phyloP scores from a whole-genome alignment of 345 rosid genomes.

The Erodium maritimum region DNA sequence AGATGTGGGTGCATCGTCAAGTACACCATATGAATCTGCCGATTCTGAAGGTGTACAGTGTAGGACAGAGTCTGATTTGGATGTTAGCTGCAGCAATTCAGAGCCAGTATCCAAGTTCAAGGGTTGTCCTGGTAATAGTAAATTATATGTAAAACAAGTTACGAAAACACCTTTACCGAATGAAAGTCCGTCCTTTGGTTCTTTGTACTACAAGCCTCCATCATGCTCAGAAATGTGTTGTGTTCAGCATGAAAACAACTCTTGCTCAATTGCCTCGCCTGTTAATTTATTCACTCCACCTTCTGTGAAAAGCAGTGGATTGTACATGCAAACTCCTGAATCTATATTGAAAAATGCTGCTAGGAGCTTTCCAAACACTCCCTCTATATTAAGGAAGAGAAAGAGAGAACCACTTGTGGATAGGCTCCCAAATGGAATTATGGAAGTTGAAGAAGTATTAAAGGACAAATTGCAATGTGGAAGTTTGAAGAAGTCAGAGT shows the following conservation, averaged over 20 bases:
- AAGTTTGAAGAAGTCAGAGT: conserved; percentile 18
- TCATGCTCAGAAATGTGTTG: conserved; percentile 28
- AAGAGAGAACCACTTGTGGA: conserved; percentile 21
- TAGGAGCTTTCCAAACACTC: conserved; percentile 70
- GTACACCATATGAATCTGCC: conserved; percentile 29
- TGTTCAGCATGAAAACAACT: conserved; percentile 21
- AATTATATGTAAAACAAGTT: conserved; percentile 17
- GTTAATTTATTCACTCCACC: conserved; percentile 80
- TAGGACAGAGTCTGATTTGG: conserved; percentile 18
- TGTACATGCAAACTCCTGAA: conserved; percentile 50
- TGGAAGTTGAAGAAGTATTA: conserved; percentile 17
- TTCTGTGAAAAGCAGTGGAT: conserved; percentile 33
- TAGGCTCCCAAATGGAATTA: conserved; percentile 16
- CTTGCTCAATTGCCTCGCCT: conserved; percentile 48
- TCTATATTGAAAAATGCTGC: conserved; percentile 70
- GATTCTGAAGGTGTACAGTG: conserved; percentile 41
- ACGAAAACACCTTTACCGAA: conserved; percentile 14
- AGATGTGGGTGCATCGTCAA: conserved; percentile 36
- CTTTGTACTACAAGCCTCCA: conserved; percentile 42
- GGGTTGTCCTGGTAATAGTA: conserved; percentile 15
- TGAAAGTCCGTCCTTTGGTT: conserved; percentile 38
- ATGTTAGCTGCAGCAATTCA: conserved; percentile 22
- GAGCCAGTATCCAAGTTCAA: conserved; percentile 27
- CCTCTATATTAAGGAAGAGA: conserved; percentile 85
- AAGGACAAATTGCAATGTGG: conserved; percentile 18